Evolutionary conservation across 306 rosid genomes (phyloP), one percentile per base, ranked within the genome.

Genomic region (Mimosa bimucronata): DNA sequence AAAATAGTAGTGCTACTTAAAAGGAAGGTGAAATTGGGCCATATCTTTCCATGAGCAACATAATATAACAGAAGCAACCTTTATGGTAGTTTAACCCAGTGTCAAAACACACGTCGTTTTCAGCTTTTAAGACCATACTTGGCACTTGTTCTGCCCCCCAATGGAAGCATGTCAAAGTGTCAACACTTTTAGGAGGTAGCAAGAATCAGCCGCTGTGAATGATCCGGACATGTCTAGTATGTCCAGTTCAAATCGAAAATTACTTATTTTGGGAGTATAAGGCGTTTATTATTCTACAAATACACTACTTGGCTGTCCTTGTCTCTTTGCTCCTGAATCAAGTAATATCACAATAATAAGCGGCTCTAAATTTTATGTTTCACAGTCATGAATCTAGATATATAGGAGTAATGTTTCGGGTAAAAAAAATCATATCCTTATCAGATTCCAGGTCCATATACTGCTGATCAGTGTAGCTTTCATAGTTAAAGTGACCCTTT

Each of bases 121-220:
- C 73, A 46, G 48, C 16, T 76, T n/a, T n/a, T 65, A 37, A 64
- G 50, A 21, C 38, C 34, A 18, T 46, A 11, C 45, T 19, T 19
- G 23, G 61, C 46, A 28, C 66, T 57, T 70, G 34, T 70, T 77
- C 42, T 76, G 30, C 19, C 44, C 44, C 64, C 41, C 46, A 69
- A 53, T 19, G 5, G 18, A 53, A 79, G 70, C 31, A 12, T 16
- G 76, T 30, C 26, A 71, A 28, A 26, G 19, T 28, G 76, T 30
- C 75, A 71, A 14, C 19, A 15, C 19, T 60, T 60, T 60, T 60
- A 2, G 34, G 44, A 26, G 68, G 76, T 28, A 26, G 34, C 57
- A 69, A 66, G 34, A 76, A 76, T 61, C 16, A 31, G 64, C 60
- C 77, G 57, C 41, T 1, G 34, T 40, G 81, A 38, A 78, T 67